Percentiles rank a stretch among this genome's conserved stretches.
These are phyloP conservation scores for Cicer chorassanicum DNA, from an alignment of 306 rosid species.

Conservation along the genomic window DNA sequence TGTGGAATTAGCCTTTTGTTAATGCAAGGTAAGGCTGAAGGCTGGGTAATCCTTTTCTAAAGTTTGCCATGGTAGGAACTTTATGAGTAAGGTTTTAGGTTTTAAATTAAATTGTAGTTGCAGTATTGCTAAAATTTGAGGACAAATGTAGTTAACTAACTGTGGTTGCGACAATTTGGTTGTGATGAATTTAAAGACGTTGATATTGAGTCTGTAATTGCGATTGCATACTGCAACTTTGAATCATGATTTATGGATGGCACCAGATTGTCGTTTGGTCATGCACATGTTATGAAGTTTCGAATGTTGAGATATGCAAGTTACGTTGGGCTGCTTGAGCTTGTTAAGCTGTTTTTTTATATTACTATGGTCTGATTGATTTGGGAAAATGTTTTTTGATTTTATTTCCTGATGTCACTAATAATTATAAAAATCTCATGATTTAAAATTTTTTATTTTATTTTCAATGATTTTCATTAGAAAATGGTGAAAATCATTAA, in stretches of 20 bases:
- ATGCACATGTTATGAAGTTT: background rate
- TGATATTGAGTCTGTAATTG: background rate
- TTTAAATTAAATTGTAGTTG: background rate
- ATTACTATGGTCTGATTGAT: slow-evolving; percentile 16
- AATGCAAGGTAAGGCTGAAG: background rate
- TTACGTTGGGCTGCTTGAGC: slow-evolving; percentile 7
- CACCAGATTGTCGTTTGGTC: background rate
- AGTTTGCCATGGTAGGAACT: background rate
- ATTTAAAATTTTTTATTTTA: background rate
- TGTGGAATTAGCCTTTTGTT: background rate
- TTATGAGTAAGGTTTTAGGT: background rate
- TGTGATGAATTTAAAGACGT: background rate
- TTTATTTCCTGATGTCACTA: background rate
- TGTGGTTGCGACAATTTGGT: background rate
- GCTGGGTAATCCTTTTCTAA: background rate
- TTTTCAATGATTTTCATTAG: background rate
- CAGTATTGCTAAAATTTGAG: background rate
- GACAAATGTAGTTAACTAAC: background rate
- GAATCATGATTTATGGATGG: background rate
- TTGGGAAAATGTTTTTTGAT: background rate
- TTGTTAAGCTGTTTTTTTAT: slow-evolving; percentile 4
- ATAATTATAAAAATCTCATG: background rate
- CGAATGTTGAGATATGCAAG: background rate
- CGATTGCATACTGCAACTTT: background rate
- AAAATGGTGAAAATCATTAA: background rate